Conservation (phyloP, 2,329 filamentous ascomycete genomes). For the Fulvia fulva region DNA sequence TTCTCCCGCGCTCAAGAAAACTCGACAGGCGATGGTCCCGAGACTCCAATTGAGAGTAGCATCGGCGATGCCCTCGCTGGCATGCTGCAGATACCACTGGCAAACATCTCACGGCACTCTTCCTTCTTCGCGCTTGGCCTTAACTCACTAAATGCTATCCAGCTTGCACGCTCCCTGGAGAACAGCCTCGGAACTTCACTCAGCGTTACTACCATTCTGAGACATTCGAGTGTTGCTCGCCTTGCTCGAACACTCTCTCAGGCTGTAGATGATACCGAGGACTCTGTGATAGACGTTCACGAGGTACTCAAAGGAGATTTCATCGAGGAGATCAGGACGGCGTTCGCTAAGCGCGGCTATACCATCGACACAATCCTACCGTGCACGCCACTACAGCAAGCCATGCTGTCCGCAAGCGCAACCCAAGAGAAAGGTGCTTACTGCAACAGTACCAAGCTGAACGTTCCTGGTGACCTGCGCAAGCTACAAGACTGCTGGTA, state of each 20-base stretch:
- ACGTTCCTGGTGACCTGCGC: constrained; percentile 49
- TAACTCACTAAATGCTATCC: constrained; percentile 64
- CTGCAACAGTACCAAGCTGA: constrained; percentile 67
- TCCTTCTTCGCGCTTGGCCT: constrained; percentile 76
- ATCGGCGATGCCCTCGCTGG: constrained; percentile 56
- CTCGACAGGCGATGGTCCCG: constrained; percentile 38
- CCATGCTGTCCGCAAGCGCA: constrained; percentile 66
- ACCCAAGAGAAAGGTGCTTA: constrained; percentile 54
- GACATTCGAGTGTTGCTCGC: constrained; percentile 60
- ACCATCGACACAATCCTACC: constrained; percentile 60
- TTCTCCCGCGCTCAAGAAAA: constrained; percentile 34
- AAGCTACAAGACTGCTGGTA: constrained; percentile 60
- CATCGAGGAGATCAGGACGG: constrained; percentile 8
- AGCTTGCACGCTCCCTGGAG: constrained; percentile 58
- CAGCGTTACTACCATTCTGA: constrained; percentile 66
- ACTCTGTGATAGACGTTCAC: background rate
- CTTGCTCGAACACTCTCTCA: constrained; percentile 37
- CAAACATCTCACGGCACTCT: constrained; percentile 57
- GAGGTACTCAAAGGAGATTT: constrained; percentile 3
- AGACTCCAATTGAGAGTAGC: constrained; percentile 53
- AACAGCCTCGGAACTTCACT: constrained; percentile 48
- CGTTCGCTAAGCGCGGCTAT: constrained; percentile 3
- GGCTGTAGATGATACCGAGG: background rate
- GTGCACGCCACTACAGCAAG: constrained; percentile 83
- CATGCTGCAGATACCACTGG: constrained; percentile 44